A percentile compares a stretch with the other conserved stretches of the same genome.
These are phyloP conservation scores for Datisca glomerata DNA, from an alignment of 306 rosid genomes.

Conservation along the genomic window DNA sequence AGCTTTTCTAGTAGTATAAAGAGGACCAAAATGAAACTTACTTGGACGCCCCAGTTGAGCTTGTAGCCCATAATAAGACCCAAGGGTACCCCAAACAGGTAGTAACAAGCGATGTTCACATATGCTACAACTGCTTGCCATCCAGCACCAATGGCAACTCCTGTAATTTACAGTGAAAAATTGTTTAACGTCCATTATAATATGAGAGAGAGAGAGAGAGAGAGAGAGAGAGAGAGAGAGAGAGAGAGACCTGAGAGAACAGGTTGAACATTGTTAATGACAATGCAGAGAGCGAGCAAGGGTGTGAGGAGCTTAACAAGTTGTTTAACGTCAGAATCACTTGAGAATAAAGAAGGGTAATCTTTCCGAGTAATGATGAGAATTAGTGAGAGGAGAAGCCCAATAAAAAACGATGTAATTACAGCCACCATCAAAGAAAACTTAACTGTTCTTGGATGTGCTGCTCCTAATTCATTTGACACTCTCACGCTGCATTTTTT, in stretches of 20 bases:
- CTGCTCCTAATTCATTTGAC: conserved; percentile 84
- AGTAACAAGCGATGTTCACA: conserved; percentile 58
- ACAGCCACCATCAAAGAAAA: conserved; percentile 66
- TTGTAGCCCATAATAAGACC: conserved; percentile 50
- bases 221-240: neutral
- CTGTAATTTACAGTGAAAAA: too few species aligned
- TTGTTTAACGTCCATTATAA: too few species aligned
- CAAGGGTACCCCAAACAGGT: conserved; percentile 51
- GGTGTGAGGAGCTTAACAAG: conserved; percentile 56
- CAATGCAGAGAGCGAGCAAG: conserved; percentile 46
- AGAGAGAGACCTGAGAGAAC: conserved; percentile 47
- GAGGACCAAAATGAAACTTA: too few species aligned
- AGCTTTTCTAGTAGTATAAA: too few species aligned
- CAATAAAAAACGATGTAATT: conserved; percentile 25
- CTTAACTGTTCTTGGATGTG: conserved; percentile 73
- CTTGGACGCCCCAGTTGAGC: conserved; percentile 39
- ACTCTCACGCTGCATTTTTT: conserved; percentile 61
- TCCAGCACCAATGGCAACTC: conserved; percentile 82
- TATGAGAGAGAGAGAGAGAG: neutral
- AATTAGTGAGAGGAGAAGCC: conserved; percentile 23
- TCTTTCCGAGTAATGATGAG: conserved; percentile 22
- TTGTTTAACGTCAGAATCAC: conserved; percentile 26
- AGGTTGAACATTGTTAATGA: conserved; percentile 71
- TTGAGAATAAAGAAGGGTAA: conserved; percentile 51
- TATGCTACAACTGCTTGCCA: conserved; percentile 67